These are phyloP conservation scores for Ilyonectria sp. DNA, from an alignment of 2,329 filamentous ascomycete genomes.

Conservation along the genomic window DNA sequence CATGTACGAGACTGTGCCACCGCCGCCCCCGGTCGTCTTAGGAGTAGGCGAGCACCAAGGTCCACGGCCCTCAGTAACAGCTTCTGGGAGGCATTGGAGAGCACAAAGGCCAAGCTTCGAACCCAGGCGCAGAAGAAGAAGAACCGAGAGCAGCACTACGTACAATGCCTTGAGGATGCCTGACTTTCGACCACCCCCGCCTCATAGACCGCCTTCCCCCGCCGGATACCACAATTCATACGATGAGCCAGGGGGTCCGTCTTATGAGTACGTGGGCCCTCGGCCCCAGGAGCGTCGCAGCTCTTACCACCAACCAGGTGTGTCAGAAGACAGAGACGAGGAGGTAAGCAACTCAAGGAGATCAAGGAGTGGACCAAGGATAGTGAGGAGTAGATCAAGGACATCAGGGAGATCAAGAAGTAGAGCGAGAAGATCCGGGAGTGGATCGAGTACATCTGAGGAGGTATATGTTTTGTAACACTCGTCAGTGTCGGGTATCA, in stretches of 20 bases:
- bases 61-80: neutral
- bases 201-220: neutral
- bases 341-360: neutral
- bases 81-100: neutral
- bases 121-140: neutral
- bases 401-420: neutral
- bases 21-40: neutral
- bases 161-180: slow-evolving; percentile 15
- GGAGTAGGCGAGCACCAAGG: neutral
- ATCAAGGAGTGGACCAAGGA: neutral
- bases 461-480: neutral
- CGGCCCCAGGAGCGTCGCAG: neutral
- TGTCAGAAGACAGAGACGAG: neutral
- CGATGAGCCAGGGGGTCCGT: neutral
- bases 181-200: slow-evolving; percentile 3
- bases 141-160: neutral
- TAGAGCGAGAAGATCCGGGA: neutral
- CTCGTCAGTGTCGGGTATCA: too few relatives aligned
- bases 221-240: neutral
- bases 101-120: neutral
- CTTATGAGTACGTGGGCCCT: neutral
- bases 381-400: neutral
- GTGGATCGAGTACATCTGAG: neutral
- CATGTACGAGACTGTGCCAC: neutral
- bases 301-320: neutral